These are phyloP conservation scores for Hordeum pubiflorum DNA, from an alignment of 202 grass and related monocot species.

Conservation along the genomic window DNA sequence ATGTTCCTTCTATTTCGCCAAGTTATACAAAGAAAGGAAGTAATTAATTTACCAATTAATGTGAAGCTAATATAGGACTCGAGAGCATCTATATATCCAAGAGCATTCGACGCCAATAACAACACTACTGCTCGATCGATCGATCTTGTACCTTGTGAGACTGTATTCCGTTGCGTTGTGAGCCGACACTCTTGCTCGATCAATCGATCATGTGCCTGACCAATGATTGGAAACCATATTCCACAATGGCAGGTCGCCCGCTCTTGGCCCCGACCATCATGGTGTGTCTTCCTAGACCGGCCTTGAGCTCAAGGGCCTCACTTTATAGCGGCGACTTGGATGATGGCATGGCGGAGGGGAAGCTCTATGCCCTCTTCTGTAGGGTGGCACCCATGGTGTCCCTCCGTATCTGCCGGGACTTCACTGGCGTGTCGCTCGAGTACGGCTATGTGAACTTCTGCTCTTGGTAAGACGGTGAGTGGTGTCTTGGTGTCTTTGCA, in stretches of 20 bases:
- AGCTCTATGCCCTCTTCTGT: conserved; percentile 21
- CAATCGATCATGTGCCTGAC: too few species aligned
- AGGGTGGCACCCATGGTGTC: conserved; percentile 11
- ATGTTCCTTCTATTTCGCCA: too few species aligned
- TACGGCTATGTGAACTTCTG: neutral
- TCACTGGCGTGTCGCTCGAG: conserved; percentile 8
- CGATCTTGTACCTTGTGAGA: too few species aligned
- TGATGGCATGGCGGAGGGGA: neutral
- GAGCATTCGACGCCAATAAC: too few species aligned
- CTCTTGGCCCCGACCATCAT: neutral
- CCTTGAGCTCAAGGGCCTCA: neutral
- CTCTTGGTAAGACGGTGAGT: neutral
- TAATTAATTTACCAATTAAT: too few species aligned
- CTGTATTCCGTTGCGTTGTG: too few species aligned
- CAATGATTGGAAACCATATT: neutral
- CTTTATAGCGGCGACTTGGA: conserved; percentile 41
- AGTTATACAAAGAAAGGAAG: too few species aligned
- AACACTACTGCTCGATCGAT: too few species aligned
- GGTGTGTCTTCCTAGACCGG: neutral
- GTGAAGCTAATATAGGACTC: too few species aligned
- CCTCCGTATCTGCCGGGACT: conserved; percentile 37
- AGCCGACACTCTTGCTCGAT: too few species aligned
- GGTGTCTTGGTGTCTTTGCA: too few species aligned
- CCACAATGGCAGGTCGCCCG: neutral
- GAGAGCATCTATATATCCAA: too few species aligned